phyloP scores from a whole-genome alignment of 352 stramenopile species.

The Pythium diclinum region DNA sequence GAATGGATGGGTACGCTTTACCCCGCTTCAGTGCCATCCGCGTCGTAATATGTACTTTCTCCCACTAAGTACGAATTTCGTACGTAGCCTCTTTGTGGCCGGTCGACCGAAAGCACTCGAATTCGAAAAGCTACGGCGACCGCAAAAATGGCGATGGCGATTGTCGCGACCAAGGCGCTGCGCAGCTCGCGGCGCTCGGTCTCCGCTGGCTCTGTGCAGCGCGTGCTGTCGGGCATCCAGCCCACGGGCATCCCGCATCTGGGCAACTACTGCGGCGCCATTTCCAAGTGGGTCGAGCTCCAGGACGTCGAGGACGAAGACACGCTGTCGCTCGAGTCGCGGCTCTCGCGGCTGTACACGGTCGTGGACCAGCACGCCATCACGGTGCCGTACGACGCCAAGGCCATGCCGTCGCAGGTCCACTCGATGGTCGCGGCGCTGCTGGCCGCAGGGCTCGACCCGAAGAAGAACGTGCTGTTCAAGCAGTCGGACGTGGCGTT shows the following conservation, averaged over 20 bases:
- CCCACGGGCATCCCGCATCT: conserved; percentile 97
- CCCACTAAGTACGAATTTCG: conserved; percentile 2
- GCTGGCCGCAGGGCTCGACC: conserved; percentile 91
- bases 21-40: conserved; percentile 8
- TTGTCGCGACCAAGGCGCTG: conserved; percentile 4
- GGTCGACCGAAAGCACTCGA: background rate
- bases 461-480: conserved; percentile 69
- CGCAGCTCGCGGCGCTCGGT: conserved; percentile 11
- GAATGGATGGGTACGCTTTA: conserved; percentile 19
- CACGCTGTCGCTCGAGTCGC: conserved; percentile 17
- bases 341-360: conserved; percentile 45
- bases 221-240: conserved; percentile 97
- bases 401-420: conserved; percentile 85
- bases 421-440: conserved; percentile 92
- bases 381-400: conserved; percentile 94
- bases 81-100: background rate
- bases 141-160: conserved; percentile 2
- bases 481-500: conserved; percentile 72
- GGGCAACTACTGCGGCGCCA: conserved; percentile 98
- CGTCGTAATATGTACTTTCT: background rate
- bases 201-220: conserved; percentile 16
- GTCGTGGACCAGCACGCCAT: conserved; percentile 98
- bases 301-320: conserved; percentile 55
- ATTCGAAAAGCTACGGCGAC: background rate
- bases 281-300: conserved; percentile 96